A percentile compares a stretch with the other conserved stretches of the same genome.
Evolutionary conservation across 2,329 filamentous ascomycete genomes (phyloP).

Genomic region (Ceratocystiopsis sp.): DNA sequence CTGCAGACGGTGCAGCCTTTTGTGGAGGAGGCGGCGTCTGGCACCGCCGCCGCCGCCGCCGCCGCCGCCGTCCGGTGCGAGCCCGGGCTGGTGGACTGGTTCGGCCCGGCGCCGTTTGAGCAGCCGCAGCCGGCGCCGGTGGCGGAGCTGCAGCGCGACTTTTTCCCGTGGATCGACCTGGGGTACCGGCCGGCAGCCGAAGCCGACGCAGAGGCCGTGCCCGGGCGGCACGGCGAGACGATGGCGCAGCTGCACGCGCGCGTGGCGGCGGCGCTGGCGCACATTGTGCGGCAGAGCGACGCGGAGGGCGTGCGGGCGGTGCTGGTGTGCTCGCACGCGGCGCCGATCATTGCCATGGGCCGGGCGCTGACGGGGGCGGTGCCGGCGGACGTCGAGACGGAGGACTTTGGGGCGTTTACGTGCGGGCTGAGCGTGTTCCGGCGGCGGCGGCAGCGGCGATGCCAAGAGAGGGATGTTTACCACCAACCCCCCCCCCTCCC

Average conservation of each 20-base stretch:
- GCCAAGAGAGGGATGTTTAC: no score
- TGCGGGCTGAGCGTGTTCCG: constrained; percentile 57
- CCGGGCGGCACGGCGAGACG: constrained; percentile 60
- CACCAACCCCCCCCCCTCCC: constrained; percentile 1
- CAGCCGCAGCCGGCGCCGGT: constrained; percentile 63
- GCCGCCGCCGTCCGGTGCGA: constrained; percentile 31
- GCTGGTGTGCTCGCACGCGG: constrained; percentile 78
- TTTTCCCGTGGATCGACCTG: constrained; percentile 44
- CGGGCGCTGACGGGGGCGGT: constrained; percentile 63
- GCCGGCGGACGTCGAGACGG: constrained; percentile 51
- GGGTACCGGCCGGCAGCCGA: no score
- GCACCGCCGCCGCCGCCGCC: constrained; percentile 10
- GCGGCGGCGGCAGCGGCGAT: constrained; percentile 12
- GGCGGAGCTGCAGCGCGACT: constrained; percentile 44
- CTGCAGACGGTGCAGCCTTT: constrained; percentile 68
- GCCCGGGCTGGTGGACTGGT: constrained; percentile 65
- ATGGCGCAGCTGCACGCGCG: constrained; percentile 67
- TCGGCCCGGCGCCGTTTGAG: constrained; percentile 67
- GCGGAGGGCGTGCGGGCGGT: constrained; percentile 50
- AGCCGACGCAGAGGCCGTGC: constrained; percentile 19
- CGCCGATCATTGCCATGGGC: constrained; percentile 73
- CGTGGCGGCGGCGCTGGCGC: constrained; percentile 49
- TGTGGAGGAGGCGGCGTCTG: constrained; percentile 18
- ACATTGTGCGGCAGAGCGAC: constrained; percentile 59
- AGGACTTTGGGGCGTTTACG: constrained; percentile 77